These are phyloP conservation scores for Tilletia walkeri DNA, from an alignment of 1,284 basidiomycete species.

Conservation along the genomic window DNA sequence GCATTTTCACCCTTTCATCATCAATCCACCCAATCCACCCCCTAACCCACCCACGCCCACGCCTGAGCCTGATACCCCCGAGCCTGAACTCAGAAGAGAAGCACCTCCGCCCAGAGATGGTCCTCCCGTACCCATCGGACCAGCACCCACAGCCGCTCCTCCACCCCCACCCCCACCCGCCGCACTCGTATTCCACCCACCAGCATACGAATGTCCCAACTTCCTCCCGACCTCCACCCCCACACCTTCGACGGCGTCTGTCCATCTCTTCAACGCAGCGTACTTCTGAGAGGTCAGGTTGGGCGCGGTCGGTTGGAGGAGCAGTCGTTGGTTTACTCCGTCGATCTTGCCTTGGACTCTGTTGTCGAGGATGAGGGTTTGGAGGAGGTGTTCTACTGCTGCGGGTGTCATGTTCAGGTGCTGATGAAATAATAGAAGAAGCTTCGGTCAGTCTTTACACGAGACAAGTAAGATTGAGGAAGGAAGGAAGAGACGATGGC, in stretches of 20 bases:
- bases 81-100: not conserved
- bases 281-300: constrained; percentile 12
- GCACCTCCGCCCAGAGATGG: not conserved
- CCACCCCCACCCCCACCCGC: not conserved
- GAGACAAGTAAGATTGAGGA: not conserved
- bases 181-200: not conserved
- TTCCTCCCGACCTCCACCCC: not conserved
- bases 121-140: not conserved
- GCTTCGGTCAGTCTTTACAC: not conserved
- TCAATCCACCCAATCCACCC: constrained; percentile 13
- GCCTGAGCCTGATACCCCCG: not conserved
- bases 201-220: not conserved
- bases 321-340: constrained; percentile 85
- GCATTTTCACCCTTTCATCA: constrained; percentile 9
- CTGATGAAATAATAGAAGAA: constrained; percentile 58
- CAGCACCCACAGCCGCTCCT: not conserved
- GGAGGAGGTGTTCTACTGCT: constrained; percentile 88
- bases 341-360: constrained; percentile 94
- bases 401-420: constrained; percentile 84
- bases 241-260: not conserved
- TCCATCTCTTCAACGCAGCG: not conserved
- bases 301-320: constrained; percentile 66
- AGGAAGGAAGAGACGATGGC: constrained; percentile 22
- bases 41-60: not conserved
- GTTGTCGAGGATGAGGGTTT: constrained; percentile 88